Base-by-base conservation (phyloP, 2,329 filamentous ascomycete species). In the Penicillium sp. region DNA sequence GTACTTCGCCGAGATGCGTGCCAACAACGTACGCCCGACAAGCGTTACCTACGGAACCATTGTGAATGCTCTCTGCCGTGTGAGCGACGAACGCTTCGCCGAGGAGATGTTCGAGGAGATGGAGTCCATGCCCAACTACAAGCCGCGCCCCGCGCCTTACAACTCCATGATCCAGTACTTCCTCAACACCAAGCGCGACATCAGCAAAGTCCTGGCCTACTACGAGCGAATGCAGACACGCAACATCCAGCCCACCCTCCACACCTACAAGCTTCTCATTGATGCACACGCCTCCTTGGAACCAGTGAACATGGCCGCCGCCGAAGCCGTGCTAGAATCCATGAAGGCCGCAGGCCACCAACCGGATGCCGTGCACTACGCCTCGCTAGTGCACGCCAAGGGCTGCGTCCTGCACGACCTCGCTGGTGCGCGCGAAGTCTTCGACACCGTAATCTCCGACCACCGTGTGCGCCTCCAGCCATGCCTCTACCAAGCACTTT, bases 101-200 rank as follows among this genome's bases (percentile, higher is more conserved):
- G 93, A 96, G 65, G 89, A 97, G 71, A 82, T 97, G 61, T 98
- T 98, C 65, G 89, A 97, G 65, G 93, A 98, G 75, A 98, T 98
- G 93, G 93, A 98, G 75, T 82, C 85, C 41, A 95, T 95, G 85
- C 85, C 89, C 50, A 98, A 98, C 75, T 98, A 98, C 80, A 97
- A 96, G 77, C 88, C 93, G 35, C 85, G 93, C 9, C 90, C 93
- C 24, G 93, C 93, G 22, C 93, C 93, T 1, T 98, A 98, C 78
- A 96, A 98, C 77, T 95, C 88, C 71, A 87, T 98, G 83, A 98
- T 98, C 82, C 93, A 98, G 68, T 97, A 95, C 75, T 98, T 97
- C 80, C 77, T 97, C 59, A 95, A 88, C 50, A 97, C 91, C 48
- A 97, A 97, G 80, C 88, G 89, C 46, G 91, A 98, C 69, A 91